phyloP scores from a whole-genome alignment of 2,329 filamentous ascomycete genomes.

The Paecilomyces fulvus region DNA sequence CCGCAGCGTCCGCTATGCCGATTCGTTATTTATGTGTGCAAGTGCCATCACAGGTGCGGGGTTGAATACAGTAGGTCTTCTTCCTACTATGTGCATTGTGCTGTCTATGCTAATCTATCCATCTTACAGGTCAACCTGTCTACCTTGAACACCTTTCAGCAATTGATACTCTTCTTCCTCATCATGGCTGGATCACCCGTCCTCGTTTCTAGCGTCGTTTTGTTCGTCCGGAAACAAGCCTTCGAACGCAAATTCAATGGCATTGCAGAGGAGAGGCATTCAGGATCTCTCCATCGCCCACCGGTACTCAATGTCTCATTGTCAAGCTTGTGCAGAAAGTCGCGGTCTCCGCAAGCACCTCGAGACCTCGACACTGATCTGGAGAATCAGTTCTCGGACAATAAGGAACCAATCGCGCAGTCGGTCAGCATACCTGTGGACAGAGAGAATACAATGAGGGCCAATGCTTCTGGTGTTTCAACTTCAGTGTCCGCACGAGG shows the following conservation, averaged over 20 bases:
- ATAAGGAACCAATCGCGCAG: not conserved
- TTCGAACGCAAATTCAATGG: slow-evolving; percentile 55
- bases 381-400: not conserved
- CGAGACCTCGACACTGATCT: not conserved
- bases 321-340: not conserved
- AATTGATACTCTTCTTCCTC: slow-evolving; percentile 55
- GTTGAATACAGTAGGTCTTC: slow-evolving; percentile 48
- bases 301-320: not conserved
- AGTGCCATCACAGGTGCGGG: slow-evolving; percentile 61
- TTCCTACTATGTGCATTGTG: not conserved
- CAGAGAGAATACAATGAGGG: not conserved
- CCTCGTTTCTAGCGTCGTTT: slow-evolving; percentile 58
- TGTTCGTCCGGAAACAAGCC: slow-evolving; percentile 51
- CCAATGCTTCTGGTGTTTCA: not conserved
- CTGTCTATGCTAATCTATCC: slow-evolving; percentile 2
- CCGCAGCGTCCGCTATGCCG: slow-evolving; percentile 49
- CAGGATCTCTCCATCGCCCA: slow-evolving; percentile 6
- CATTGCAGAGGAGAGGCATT: slow-evolving; percentile 35
- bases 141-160: slow-evolving; percentile 58
- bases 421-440: not conserved
- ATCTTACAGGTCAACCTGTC: slow-evolving; percentile 39
- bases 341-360: not conserved
- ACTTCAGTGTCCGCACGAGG: slow-evolving; percentile 2
- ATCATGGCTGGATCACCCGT: slow-evolving; percentile 60
- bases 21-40: slow-evolving; percentile 58